Base-by-base conservation (phyloP, 192 early-diverging fungal species). In the Paraglomus occultum region DNA sequence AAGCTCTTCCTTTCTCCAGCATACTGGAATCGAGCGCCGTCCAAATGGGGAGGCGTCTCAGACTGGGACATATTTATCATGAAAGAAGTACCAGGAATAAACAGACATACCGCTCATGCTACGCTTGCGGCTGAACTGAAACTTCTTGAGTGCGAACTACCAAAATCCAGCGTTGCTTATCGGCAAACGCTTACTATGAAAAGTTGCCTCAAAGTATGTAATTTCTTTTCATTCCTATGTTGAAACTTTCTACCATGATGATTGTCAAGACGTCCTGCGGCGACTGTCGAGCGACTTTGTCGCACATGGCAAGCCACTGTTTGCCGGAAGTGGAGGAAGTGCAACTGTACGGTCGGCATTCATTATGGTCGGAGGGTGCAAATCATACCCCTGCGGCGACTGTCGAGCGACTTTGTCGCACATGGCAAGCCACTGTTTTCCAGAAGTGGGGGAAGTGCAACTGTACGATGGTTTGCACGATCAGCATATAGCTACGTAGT, bases 301-400 rank as follows among this genome's bases (percentile, higher is more conserved):
- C 51, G 64, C 51, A 17, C 6, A 67, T 53, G 18, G 40, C 51
- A 52, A 67, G 53, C 0, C 50, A 45, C 31, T 6, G 20, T 67
- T 53, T 67, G 64, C 39, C 51, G 39, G 64, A 67, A 67, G 64
- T 67, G 64, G 64, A 49, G 14, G 47, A 18, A 20, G 14, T 44
- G 60, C 22, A 18, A 42, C 49, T 43, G 63, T 67, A 53, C 64
- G 17, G 42, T 67, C 53, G 39, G 17, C 23, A 65, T 20, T 65
- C 4, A 40, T 51, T 65, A 48, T 52, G 43, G 42, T n/a, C 9
- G 50, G n/a, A n/a, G n/a, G n/a, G n/a, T n/a, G n/a, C n/a, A n/a
- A n/a, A n/a, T n/a, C n/a, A n/a, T n/a, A 38, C 5, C 11, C 64
- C 59, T 61, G 42, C 59, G 46, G 46, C 46, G 8, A 14, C 7